Evolutionary conservation across 306 rosid genomes (phyloP), one percentile per base, ranked within the genome.

Genomic region (Trichosanthes cucumerina): DNA sequence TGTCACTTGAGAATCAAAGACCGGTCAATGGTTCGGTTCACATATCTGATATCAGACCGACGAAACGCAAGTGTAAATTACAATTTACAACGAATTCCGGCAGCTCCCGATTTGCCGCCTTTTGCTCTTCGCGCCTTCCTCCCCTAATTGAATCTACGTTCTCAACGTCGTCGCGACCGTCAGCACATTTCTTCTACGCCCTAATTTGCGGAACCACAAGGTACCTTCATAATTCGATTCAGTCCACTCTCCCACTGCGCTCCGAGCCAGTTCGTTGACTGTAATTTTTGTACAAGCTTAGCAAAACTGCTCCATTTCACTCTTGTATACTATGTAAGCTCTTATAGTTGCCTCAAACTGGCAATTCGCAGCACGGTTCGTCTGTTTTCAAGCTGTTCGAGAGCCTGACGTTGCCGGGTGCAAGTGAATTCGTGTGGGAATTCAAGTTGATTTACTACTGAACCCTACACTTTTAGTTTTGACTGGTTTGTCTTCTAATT

Each of bases 91-190:
- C 76, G 14, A n/a, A 41, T 68, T 68, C 52, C 53, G 52, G 75
- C 75, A n/a, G 75, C 53, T 68, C 52, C 44, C 76, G 57, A 71
- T 71, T 71, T 71, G 76, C 57, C 57, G 76, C 57, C 76, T 71
- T 71, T 71, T 71, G 64, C 31, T 56, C 44, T 76, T 76, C 38
- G 76, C 76, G 36, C 36, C 54, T 44, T 71, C 39, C 21, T 56
- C 36, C 5, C 76, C 38, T 21, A 46, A 23, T 24, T 13, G 56
- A 71, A 44, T 44, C 76, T 71, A 14, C 57, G 12, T 0, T 14
- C 76, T 21, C 53, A 13, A 14, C 76, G 11, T 47, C 57, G 57
- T 1, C 36, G 13, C 38, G 57, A 16, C 41, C 57, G 28, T 77
- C 54, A 0, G 21, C 6, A 14, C 80, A 11, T n/a, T 58, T 41